Base-by-base conservation (phyloP, 306 rosid genomes). In the Vigna radiata region DNA sequence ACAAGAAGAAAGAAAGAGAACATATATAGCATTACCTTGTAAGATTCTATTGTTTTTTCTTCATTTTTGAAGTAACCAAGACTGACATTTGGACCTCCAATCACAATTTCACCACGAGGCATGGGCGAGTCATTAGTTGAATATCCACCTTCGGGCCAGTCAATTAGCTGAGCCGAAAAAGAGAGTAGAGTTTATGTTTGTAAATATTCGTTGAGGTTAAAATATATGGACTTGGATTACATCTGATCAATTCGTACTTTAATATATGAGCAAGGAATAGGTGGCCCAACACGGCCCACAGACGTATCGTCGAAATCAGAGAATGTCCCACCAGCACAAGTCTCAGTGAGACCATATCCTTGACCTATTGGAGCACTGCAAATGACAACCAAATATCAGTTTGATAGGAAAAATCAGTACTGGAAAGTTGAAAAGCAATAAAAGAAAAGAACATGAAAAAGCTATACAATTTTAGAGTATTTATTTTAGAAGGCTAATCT, bases 321-420 rank as follows among this genome's bases (percentile, higher is more conserved):
- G 85, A 95, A 92, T 60, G 97, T 85, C 48, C 96, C 97, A 8
- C 98, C 98, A 72, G 96, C 99, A 77, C 94, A 89, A 68, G 99
- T 95, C 83, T 95, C 97, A 18, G 97, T 95, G 80, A 95, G 99
- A 78, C 99, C 99, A 83, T 95, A 95, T 43, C 96, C 99, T 91
- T 92, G 99, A 55, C 97, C 96, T 65, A 95, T 95, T 58, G 97
- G 89, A 82, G 93, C 82, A 83, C 99, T 95, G 96, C 56, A 81
- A 73, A 82, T 54, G 74, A 79, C 18, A 79, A 59, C 58, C 78
- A 73, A 77, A 79, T 80, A 71, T 77, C 49, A 56, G 33, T 43
- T 70, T 47, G 66, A 71, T 59, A 63, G 64, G 50, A 61, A 76
- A 60, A 53, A 4, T 18, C 33, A 47, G 72, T 46, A 48, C 18